Base-by-base conservation (phyloP, 202 grass and related monocot species). In the Musa balbisiana region DNA sequence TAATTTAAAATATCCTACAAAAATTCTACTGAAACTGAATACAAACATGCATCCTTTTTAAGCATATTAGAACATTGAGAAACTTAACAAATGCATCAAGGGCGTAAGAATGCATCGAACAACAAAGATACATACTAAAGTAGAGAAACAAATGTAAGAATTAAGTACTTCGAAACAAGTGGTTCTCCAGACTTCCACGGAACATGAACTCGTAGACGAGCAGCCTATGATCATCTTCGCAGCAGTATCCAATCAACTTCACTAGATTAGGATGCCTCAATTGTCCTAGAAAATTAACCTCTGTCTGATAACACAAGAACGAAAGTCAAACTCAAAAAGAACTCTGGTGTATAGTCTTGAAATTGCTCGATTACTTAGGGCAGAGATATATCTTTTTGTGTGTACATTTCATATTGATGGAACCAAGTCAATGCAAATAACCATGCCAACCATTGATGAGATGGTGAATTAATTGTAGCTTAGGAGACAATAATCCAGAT, bases 161-260 rank as follows among this genome's bases (percentile, higher is more conserved):
- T 23, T 13, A 80, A 83, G 23, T 98, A 98, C 95, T 98, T 91
- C 91, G 84, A 82, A 98, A 94, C 87, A 98, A 84, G 73, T 98
- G 94, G 64, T 98, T 98, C 87, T 98, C 91, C 70, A 98, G 94
- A 75, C 94, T 98, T 87, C 94, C 94, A 70, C 94, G 88, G 80
- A 92, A 98, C 94, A 98, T 91, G 71, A 98, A 98, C 81, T 98
- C 94, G 3, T 98, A 98, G 52, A 98, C 91, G 66, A 98, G 94
- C 72, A 98, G 78, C 62, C 94, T 87, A 68, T 98, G 91, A 79
- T 98, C 91, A 84, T 98, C 91, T 84, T 98, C 94, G 11, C 94
- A 98, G 76, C 94, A 98, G 82, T 98, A 98, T 68, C 94, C 94
- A 22, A 98, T 93, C 82, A 98, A 91, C 74, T 98, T 98, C 27